Evolutionary conservation across 768 basidiomycete species (phyloP).

Genomic region (Peribolospora kevripleyi): DNA sequence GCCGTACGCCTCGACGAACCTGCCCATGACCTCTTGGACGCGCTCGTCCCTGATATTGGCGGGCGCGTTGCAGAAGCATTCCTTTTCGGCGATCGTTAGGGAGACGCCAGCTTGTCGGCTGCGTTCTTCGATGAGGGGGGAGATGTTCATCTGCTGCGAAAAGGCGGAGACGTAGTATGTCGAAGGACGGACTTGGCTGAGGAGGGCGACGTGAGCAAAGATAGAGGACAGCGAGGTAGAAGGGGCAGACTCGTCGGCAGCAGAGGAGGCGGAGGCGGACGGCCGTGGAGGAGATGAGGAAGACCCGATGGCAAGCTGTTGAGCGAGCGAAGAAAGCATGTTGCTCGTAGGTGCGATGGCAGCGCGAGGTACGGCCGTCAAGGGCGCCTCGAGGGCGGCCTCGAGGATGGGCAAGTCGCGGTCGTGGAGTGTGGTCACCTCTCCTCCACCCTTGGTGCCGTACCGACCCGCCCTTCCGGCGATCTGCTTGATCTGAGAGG

Average conservation of each 20-base stretch:
- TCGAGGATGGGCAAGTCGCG: conserved; percentile 38
- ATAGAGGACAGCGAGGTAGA: conserved; percentile 11
- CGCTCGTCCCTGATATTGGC: conserved; percentile 18
- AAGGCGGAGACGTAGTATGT: conserved; percentile 13
- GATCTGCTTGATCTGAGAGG: conserved; percentile 75
- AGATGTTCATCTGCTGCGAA: no score
- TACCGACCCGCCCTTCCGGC: conserved; percentile 82
- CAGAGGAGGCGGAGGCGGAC: conserved; percentile 19
- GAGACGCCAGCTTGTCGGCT: background rate
- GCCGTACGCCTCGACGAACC: conserved; percentile 27
- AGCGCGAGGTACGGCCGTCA: conserved; percentile 19
- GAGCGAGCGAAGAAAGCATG: background rate
- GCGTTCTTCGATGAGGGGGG: no score
- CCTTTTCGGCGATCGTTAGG: conserved; percentile 18
- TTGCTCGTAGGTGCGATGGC: background rate
- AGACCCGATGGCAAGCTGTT: background rate
- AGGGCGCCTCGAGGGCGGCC: conserved; percentile 30
- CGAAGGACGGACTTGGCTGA: conserved; percentile 13
- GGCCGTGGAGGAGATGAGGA: conserved; percentile 1
- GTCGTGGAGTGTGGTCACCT: conserved; percentile 43
- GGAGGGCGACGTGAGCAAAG: conserved; percentile 13
- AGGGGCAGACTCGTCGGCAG: conserved; percentile 14
- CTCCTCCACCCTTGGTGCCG: conserved; percentile 40
- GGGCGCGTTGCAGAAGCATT: conserved; percentile 18
- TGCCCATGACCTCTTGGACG: conserved; percentile 14